Percentiles rank a stretch among this genome's conserved stretches.
Evolutionary conservation across 306 rosid species (phyloP).

Genomic region (Abrus pulchellus): DNA sequence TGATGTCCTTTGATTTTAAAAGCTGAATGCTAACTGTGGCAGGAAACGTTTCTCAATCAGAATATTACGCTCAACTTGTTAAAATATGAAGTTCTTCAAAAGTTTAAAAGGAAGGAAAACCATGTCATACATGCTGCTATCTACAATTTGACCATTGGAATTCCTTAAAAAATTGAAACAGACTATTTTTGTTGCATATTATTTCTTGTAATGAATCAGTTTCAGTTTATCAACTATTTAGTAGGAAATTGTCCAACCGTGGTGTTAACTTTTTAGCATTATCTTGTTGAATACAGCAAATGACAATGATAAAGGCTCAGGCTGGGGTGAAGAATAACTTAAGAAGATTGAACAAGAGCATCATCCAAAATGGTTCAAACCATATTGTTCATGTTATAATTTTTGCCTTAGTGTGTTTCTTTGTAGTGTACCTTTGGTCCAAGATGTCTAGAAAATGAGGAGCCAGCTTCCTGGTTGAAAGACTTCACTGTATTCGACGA

Average conservation of each 20-base stretch:
- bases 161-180: neutral
- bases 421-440: slow-evolving; percentile 78
- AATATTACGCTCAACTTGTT: slow-evolving; percentile 27
- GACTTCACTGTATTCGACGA: slow-evolving; percentile 15
- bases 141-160: slow-evolving; percentile 19
- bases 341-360: slow-evolving; percentile 89
- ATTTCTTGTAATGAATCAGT: neutral
- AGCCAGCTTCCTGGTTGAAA: slow-evolving; percentile 18
- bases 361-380: slow-evolving; percentile 78
- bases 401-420: slow-evolving; percentile 74
- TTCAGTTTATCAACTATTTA: neutral
- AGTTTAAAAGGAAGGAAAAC: slow-evolving; percentile 7
- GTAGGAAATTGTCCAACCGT: slow-evolving; percentile 8
- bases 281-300: slow-evolving; percentile 66
- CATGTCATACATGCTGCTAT: slow-evolving; percentile 19
- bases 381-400: slow-evolving; percentile 79
- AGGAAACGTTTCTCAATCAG: slow-evolving; percentile 12
- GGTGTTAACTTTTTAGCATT: slow-evolving; percentile 38
- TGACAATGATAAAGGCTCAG: slow-evolving; percentile 84
- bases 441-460: slow-evolving; percentile 76
- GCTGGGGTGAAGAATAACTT: slow-evolving; percentile 92
- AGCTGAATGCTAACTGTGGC: slow-evolving; percentile 32
- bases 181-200: slow-evolving; percentile 25
- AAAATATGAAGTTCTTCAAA: neutral
- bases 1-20: neutral